Evolutionary conservation across 345 rosid species (phyloP), one percentile per base, ranked within the genome.

Genomic region (Erucastrum elatum): DNA sequence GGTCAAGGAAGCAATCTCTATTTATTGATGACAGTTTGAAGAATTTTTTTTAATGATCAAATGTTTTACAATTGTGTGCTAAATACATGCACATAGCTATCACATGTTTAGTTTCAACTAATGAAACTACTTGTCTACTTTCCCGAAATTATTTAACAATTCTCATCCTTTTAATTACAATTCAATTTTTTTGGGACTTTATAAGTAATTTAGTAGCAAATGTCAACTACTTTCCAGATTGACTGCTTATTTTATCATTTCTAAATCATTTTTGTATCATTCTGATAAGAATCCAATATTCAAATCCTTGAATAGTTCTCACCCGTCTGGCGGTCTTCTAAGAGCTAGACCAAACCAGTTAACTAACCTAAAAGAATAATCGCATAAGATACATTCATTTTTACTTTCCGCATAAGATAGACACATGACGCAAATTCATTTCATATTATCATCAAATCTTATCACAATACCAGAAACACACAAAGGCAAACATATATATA

Each of bases 191-290:
- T 51, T 26, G 70, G 5, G 29, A 15, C n/a, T 37, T 27, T 77
- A 41, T 5, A n/a, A 64, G 71, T 71, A 37, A 56, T 44, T 44
- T 26, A 12, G 67, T 55, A 29, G 6, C 56, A 72, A 72, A 59
- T 79, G 77, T 78, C 76, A 71, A 78, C 37, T 64, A 64, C 37
- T 29, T 33, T 41, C 71, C 59, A 71, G 16, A 33, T 1, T 31
- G 68, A 7, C 39, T 30, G 29, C 3, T 58, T 13, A 60, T 15
- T 30, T 7, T 64, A 56, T 9, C 30, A 56, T 59, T 41, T 16
- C 59, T 1, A 10, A 21, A 64, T 37, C 12, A 29, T 17, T n/a
- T 56, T 64, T 37, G 29, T 8, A 37, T 70, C 64, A 31, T 30
- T 64, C 13, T 25, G 72, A 71, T 77, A 64, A 35, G 49, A 70